Evolutionary conservation across 768 basidiomycete genomes (phyloP), one percentile per base, ranked within the genome.

Genomic region (Lactifluus hygrophoroides): DNA sequence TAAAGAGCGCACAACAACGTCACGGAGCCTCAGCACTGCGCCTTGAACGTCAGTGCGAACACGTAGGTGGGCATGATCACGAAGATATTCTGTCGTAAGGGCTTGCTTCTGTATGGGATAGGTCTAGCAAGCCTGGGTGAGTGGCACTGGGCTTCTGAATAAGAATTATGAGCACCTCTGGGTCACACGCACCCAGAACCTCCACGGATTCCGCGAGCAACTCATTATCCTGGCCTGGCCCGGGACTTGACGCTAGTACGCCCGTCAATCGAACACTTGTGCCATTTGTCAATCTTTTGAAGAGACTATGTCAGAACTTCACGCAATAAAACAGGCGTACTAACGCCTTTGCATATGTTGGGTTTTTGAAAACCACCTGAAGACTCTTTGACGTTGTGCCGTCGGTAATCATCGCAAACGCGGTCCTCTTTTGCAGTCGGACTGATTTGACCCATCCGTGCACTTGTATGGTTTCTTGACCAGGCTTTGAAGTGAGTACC

Each of bases 51-150:
- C 76, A 9, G 90, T 94, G 13, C 95, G 81, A 7, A 88, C 79
- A 10, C 96, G 85, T n/a, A 99, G 71, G 74, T 98, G 94, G 4
- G 83, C 82, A 66, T 94, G 78, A 58, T 94, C 88, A 8, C 95
- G 81, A 30, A 96, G 78, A 66, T 90, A 87, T 60, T 93, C 87
- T 2, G 79, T 71, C 2, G 89, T 82, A 11, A 92, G 77, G 28
- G 83, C 71, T 70, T 97, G 85, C 69, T 96, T 97, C 71, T 94
- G 94, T 51, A 96, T 92, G 0, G 93, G 93, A 70, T 95, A 97
- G 46, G 72, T 73, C 93, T 93, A 54, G 6, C 32, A 54, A 50
- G 46, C 14, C 62, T 54, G 54, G 51, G 44, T 30, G 64, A 70
- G 59, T 30, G 9, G 14, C n/a, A 34, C 14, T 23, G 28, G 51